These are phyloP conservation scores for Fusarium luffae DNA, from an alignment of 2,329 filamentous ascomycete genomes.

Conservation along the genomic window DNA sequence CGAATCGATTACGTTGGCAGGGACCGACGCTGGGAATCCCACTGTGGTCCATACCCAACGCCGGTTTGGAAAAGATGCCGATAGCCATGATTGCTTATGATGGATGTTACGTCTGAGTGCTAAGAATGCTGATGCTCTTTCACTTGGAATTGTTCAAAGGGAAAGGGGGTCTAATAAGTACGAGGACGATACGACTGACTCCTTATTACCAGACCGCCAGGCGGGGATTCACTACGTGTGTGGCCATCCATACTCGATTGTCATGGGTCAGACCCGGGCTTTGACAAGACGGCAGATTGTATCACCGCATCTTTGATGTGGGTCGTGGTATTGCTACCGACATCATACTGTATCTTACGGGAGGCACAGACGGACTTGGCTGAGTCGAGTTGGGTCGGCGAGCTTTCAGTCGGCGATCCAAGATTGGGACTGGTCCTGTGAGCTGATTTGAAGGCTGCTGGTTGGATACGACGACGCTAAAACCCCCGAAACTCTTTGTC, in stretches of 20 bases:
- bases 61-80: conserved; percentile 47
- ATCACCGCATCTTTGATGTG: conserved; percentile 46
- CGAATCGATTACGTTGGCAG: conserved; percentile 64
- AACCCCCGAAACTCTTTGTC: conserved; percentile 23
- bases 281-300: conserved; percentile 45
- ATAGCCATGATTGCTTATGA: conserved; percentile 50
- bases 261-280: conserved; percentile 42
- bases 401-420: conserved; percentile 28
- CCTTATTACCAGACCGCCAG: conserved; percentile 29
- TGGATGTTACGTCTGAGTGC: conserved; percentile 27
- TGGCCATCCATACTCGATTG: conserved; percentile 39
- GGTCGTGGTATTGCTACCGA: conserved; percentile 37
- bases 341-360: conserved; percentile 28
- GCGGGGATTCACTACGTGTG: conserved; percentile 44
- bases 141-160: conserved; percentile 6
- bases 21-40: conserved; percentile 39
- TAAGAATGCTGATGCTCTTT: conserved; percentile 25
- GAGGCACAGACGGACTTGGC: conserved; percentile 25
- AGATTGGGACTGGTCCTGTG: conserved; percentile 40
- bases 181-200: conserved; percentile 44
- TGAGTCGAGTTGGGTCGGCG: conserved; percentile 20
- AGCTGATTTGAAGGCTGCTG: conserved; percentile 39
- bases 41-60: conserved; percentile 30
- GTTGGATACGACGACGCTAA: conserved; percentile 47
- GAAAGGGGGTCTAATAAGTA: conserved; percentile 19